A percentile compares a stretch with the other conserved stretches of the same genome.
These are phyloP conservation scores for Pseudocercospora ulei DNA, from an alignment of 2,329 filamentous ascomycete genomes.

Conservation along the genomic window DNA sequence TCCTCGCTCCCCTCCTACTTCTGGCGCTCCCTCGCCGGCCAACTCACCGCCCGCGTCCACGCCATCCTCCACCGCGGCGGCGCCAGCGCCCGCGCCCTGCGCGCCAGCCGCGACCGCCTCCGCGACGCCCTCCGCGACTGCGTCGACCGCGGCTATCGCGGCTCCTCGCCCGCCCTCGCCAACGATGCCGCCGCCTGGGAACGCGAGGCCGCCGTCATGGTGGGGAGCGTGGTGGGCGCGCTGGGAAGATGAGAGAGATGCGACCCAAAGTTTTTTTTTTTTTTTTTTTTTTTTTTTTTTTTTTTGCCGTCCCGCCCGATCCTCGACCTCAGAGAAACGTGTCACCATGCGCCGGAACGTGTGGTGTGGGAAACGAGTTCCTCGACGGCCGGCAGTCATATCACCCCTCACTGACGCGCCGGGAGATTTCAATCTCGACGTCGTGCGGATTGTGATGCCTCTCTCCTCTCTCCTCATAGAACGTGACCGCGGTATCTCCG, in stretches of 20 bases:
- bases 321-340: too few relatives aligned
- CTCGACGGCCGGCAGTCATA: too few relatives aligned
- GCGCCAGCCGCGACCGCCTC: slow-evolving; percentile 63
- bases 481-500: too few relatives aligned
- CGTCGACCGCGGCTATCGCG: slow-evolving; percentile 57
- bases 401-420: too few relatives aligned
- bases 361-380: too few relatives aligned
- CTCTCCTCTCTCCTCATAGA: too few relatives aligned
- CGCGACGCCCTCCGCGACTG: slow-evolving; percentile 71
- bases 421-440: too few relatives aligned
- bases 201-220: slow-evolving; percentile 88
- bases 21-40: slow-evolving; percentile 79
- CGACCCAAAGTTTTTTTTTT: too few relatives aligned
- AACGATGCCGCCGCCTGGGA: slow-evolving; percentile 58
- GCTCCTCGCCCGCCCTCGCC: slow-evolving; percentile 34
- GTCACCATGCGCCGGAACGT: too few relatives aligned
- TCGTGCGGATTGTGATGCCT: too few relatives aligned
- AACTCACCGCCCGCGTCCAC: slow-evolving; percentile 64
- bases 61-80: slow-evolving; percentile 78
- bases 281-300: too few relatives aligned
- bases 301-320: too few relatives aligned
- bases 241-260: slow-evolving; percentile 31
- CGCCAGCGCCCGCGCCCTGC: slow-evolving; percentile 69
- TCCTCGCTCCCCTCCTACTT: slow-evolving; percentile 81
- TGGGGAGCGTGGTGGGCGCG: slow-evolving; percentile 65